Base-by-base conservation (phyloP, 1,284 basidiomycete species). In the Tylopilus sp. region DNA sequence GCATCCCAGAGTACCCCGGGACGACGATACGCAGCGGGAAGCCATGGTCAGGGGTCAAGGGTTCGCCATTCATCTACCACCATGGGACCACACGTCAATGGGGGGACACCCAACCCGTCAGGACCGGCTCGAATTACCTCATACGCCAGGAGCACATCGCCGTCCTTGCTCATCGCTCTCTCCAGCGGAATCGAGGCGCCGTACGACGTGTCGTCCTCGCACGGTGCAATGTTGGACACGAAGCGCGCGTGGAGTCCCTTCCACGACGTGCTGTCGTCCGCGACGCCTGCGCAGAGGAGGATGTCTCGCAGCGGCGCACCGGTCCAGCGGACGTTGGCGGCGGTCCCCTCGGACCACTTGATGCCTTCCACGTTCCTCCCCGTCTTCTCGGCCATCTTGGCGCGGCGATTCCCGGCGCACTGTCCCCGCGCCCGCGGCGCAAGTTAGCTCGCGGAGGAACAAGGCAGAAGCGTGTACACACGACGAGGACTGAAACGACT, bases 351-450 rank as follows among this genome's bases (percentile, higher is more conserved):
- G 20, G 73, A 70, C 84, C 83, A 85, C 2, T 74, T 71, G 18
- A 86, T 60, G 1, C 74, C 73, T 9, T 66, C 53, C 2, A 72
- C 71, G 1, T 63, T 53, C 44, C 34, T 68, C 2, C 80, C 78
- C 0, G 72, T 69, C 59, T 80, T 83, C 35, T 70, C 68, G n/a
- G 74, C 75, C 83, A 85, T 85, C 65, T 82, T 79, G 52, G 76
- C 79, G 17, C 83, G 73, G 54, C 82, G 71, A 57, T 85, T 85
- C 11, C 83, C 83, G 15, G 84, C 83, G 56, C 83, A 85, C 81
- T 85, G 46, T 28, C 11, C 37, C 81, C 84, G 44, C n/a, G 15
- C 30, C n/a, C 10, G 6, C 20, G 28, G 26, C 2, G 17, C 29
- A 29, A 43, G 42, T 14, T 2, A 15, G n/a, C 33, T 24, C 20